Base-by-base conservation (phyloP, 2,329 filamentous ascomycete genomes). In the Fusarium sp. region DNA sequence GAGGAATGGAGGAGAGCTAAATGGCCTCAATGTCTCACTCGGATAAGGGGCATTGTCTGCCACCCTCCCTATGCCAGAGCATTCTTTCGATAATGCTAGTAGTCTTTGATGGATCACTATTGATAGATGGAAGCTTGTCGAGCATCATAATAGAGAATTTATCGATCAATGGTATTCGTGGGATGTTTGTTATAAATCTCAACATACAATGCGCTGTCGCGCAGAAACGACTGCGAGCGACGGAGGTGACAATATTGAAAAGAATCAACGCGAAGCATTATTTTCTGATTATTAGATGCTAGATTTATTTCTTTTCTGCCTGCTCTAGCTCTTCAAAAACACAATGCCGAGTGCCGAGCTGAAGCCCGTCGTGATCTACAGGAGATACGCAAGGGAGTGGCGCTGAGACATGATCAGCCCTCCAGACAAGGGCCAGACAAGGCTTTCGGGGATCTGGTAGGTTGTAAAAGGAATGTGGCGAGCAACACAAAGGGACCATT, bases 1-100 rank as follows among this genome's bases (percentile, higher is more conserved):
- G 14, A 58, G 70, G 70, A 73, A 73, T 73, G 70, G 14, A 62
- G 32, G 48, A n/a, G 56, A n/a, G 32, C 47, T 47, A 32, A 24
- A 40, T 51, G 59, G 32, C 36, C 53, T 46, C 36, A 24, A 62
- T 73, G 69, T 73, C 56, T 73, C 51, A 72, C 44, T 24, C 19
- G 7, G 11, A 40, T 14, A 26, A 42, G 36, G 48, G 17, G 11
- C 9, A 36, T 14, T 53, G n/a, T 28, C 26, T 46, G 5, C 7
- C 23, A 11, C 10, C 4, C 19, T 34, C 1, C 14, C 17, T 4
- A n/a, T 7, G 7, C 32, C 5, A 32, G 28, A 32, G 9, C 8
- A 4, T n/a, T 17, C 17, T 5, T 19, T 36, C 8, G 5, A 5
- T 17, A 36, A 36, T 36, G 19, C 15, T 19, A 7, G 19, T 7